Percentiles rank a stretch among this genome's conserved stretches.
These are phyloP conservation scores for Vitis hybrid DNA, from an alignment of 177 flowering plant species.

Conservation along the genomic window DNA sequence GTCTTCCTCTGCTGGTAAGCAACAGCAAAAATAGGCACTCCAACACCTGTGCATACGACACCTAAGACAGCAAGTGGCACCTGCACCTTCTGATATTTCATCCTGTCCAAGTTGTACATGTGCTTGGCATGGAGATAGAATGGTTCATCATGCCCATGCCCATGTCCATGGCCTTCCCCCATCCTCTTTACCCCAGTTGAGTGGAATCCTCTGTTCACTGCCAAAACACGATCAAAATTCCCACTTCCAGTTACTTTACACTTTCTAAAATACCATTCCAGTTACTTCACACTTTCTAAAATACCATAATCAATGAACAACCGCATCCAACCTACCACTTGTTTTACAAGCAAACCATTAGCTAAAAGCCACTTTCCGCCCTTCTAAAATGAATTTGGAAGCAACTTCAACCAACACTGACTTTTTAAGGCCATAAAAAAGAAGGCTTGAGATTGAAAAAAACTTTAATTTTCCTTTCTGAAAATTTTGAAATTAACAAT, in stretches of 20 bases:
- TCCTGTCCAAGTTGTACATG: constrained; percentile 98
- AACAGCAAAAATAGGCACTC: constrained; percentile 81
- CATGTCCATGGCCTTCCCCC: constrained; percentile 74
- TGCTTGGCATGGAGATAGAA: constrained; percentile 87
- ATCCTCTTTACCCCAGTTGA: constrained; percentile 80
- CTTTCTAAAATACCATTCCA: too few species aligned
- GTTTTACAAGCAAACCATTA: too few species aligned
- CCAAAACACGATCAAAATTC: constrained; percentile 1
- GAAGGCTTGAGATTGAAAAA: too few species aligned
- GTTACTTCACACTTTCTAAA: background rate
- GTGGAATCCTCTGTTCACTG: constrained; percentile 62
- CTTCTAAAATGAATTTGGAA: too few species aligned
- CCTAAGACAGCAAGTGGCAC: constrained; percentile 68
- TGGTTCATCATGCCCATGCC: constrained; percentile 83
- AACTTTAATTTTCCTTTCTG: too few species aligned
- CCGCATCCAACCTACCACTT: too few species aligned
- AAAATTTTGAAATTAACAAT: too few species aligned
- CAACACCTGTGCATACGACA: constrained; percentile 79
- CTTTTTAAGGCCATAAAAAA: too few species aligned
- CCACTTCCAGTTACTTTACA: background rate
- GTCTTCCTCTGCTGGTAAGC: constrained; percentile 93
- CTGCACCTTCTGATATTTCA: constrained; percentile 63
- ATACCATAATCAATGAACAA: too few species aligned
- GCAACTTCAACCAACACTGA: too few species aligned
- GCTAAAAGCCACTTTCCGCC: too few species aligned